Base-by-base conservation (phyloP, 2,329 filamentous ascomycete genomes). In the Trichoderma lentiforme region DNA sequence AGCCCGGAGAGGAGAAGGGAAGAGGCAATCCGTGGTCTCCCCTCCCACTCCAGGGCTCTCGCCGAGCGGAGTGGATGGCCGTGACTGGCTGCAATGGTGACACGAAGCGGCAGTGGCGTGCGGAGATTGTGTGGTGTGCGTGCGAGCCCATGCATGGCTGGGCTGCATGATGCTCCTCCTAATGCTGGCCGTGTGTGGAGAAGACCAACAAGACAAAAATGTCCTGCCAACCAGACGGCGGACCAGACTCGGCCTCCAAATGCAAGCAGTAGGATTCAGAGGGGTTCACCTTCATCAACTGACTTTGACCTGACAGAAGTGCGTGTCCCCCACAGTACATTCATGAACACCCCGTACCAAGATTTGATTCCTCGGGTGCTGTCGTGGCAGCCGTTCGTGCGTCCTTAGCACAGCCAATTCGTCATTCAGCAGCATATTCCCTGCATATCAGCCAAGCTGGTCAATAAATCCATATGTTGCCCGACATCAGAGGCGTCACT, bases 21-120 rank as follows among this genome's bases (percentile, higher is more conserved):
- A 32, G 28, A n/a, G 26, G 21, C 21, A 68, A 57, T 24, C 39
- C 34, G 12, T 56, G 43, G 36, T 57, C 15, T 58, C 30, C 43
- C 36, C 21, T 34, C 32, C 51, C 47, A 53, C 24, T 53, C 61
- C n/a, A 15, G 57, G 28, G 39, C 39, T 47, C 66, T 61, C 36
- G 34, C 32, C 53, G 56, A 47, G 36, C 24, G 34, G 9, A 60
- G 64, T 72, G 70, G 70, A 30, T 72, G 70, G 70, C 18, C 43
- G 34, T 43, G 26, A 67, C 70, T 68, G 70, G 70, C 70, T 63
- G 30, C 70, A 63, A 53, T 63, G 64, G 70, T 72, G 70, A 72
- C 70, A 72, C 70, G 70, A 72, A 21, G 64, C 70, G 70, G 64
- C 64, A 63, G 47, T 72, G 70, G 70, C 70, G 64, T 72, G 70